A percentile compares a stretch with the other conserved stretches of the same genome.
These are phyloP conservation scores for Agrocybe pediades DNA, from an alignment of 768 basidiomycete genomes.

Conservation along the genomic window DNA sequence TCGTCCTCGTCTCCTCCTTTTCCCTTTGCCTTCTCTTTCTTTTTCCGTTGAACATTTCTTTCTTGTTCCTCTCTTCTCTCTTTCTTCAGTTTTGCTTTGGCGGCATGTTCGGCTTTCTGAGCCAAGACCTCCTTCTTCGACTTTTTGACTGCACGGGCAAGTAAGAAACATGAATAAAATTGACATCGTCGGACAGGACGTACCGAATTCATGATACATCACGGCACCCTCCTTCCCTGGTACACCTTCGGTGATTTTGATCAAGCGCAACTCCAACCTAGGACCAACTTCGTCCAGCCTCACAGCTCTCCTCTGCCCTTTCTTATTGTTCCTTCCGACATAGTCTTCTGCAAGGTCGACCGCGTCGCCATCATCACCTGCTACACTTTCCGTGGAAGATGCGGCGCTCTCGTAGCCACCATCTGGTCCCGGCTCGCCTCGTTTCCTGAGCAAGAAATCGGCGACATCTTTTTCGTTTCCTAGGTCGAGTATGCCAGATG, in stretches of 20 bases:
- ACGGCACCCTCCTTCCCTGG: conserved; percentile 94
- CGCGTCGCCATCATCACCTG: conserved; percentile 83
- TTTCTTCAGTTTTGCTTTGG: conserved; percentile 73
- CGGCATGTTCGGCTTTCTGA: conserved; percentile 74
- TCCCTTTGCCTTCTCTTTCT: conserved; percentile 36
- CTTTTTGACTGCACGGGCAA: conserved; percentile 75
- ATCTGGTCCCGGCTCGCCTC: conserved; percentile 61
- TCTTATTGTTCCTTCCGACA: conserved; percentile 92
- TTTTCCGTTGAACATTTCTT: conserved; percentile 86
- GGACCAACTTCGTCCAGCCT: conserved; percentile 94
- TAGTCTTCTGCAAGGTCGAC: conserved; percentile 91
- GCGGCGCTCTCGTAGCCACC: conserved; percentile 80
- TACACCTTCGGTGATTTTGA: conserved; percentile 93
- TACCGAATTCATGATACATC: conserved; percentile 93
- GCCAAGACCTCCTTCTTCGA: conserved; percentile 71
- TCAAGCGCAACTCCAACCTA: conserved; percentile 87
- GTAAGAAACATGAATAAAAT: conserved; percentile 4
- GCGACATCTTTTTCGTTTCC: conserved; percentile 93
- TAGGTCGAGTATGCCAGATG: conserved; percentile 67
- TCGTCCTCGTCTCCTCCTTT: conserved; percentile 31
- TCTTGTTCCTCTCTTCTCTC: conserved; percentile 89
- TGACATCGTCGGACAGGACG: conserved; percentile 28
- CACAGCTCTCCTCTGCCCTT: conserved; percentile 89
- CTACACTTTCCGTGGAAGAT: conserved; percentile 80
- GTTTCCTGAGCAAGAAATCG: conserved; percentile 83